A percentile compares a stretch with the other conserved stretches of the same genome.
These are phyloP conservation scores for Gloeopeniophorella convolvens DNA, from an alignment of 768 basidiomycete genomes.

Conservation along the genomic window DNA sequence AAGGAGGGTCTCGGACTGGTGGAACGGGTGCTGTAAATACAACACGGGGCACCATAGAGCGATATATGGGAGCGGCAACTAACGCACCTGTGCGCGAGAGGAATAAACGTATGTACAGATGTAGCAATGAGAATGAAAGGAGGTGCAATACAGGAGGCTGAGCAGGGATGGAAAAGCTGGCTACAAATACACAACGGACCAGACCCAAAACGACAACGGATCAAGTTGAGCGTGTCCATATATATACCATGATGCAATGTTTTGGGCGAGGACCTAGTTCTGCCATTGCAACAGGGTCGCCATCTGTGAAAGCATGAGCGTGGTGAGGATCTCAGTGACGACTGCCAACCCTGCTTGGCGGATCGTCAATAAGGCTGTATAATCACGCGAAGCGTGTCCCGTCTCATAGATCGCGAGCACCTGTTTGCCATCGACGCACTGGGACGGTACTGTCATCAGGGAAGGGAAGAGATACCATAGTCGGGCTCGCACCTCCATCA, in stretches of 20 bases:
- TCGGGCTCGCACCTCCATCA: constrained; percentile 58
- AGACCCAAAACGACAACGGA: background rate
- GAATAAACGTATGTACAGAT: background rate
- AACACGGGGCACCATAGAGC: background rate
- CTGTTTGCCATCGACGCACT: constrained; percentile 57
- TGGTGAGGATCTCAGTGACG: constrained; percentile 73
- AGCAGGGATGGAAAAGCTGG: background rate
- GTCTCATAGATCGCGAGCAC: constrained; percentile 63
- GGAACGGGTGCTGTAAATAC: constrained; percentile 54
- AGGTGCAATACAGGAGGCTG: constrained; percentile 7
- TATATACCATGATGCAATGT: background rate
- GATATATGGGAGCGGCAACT: background rate
- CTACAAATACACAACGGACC: constrained; percentile 7
- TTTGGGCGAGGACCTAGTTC: background rate
- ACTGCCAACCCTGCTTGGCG: constrained; percentile 50
- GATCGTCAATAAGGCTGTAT: constrained; percentile 55
- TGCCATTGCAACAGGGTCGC: constrained; percentile 53
- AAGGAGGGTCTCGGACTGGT: constrained; percentile 67
- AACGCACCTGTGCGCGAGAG: background rate
- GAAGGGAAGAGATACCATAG: background rate
- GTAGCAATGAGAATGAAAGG: background rate
- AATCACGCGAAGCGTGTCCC: constrained; percentile 48
- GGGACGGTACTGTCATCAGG: constrained; percentile 1
- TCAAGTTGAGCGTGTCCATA: background rate
- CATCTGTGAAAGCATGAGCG: constrained; percentile 69